Evolutionary conservation across 768 basidiomycete genomes (phyloP), one percentile per base, ranked within the genome.

Genomic region (Butyriboletus loyo): DNA sequence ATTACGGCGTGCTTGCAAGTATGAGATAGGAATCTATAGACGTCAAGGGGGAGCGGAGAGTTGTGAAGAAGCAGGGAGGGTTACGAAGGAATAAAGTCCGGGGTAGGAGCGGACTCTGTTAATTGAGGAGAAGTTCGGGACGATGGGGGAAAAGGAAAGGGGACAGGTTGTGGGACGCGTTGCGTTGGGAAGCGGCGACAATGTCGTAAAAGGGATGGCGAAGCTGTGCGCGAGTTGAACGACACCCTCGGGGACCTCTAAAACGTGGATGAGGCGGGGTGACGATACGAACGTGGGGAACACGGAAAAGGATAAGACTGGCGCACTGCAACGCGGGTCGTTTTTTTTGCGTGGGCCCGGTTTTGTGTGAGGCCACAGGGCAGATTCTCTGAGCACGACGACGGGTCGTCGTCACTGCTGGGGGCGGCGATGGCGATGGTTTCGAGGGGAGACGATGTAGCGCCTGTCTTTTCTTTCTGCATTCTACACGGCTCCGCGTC

Each of bases 1-100:
- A 64, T 64, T 63, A 55, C 63, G 62, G 49, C 49, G 59, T 54
- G 55, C 40, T 44, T 38, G 58, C 17, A 36, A 28, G 45, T 31
- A 55, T 52, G 58, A 60, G 62, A 67, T 65, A 63, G 66, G 61
- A 47, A 56, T 55, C 63, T 63, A 63, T 66, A 64, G 59, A 61
- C 46, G 56, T 22, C 48, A 41, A 55, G 52, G 55, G 46, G 58
- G 24, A 34, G 49, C 41, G 48, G 49, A 53, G 56, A 42, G 53
- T 40, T 57, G 57, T 40, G 54, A 63, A 57, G 61, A 56, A 59
- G 58, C 38, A 44, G 24, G 13, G 44, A 54, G 50, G 51, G 51
- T 54, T 52, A 49, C 40, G 42, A 51, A 44, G 58, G 60, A 47
- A 60, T 57, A 58, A 49, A 67, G 64, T 66, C 66, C 66, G 66